Percentiles rank a stretch among this genome's conserved stretches.
These are phyloP conservation scores for Heterobasidion occidentale DNA, from an alignment of 1,284 basidiomycete species.

Conservation along the genomic window DNA sequence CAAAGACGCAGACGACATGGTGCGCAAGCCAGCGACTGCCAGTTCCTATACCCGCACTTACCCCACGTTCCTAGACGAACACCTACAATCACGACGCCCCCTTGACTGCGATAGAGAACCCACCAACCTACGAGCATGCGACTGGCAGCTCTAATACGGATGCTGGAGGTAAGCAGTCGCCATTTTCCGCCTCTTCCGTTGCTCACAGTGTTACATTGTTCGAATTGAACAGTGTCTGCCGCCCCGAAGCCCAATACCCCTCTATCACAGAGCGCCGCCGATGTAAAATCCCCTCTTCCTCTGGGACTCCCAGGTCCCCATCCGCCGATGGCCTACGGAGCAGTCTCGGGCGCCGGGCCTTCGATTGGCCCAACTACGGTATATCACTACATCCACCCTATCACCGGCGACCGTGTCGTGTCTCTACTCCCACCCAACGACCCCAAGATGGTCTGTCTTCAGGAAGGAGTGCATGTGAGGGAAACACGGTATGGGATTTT, in stretches of 20 bases:
- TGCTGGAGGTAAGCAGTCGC: not conserved
- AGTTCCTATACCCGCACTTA: not conserved
- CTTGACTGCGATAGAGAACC: constrained; percentile 1
- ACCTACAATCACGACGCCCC: no score
- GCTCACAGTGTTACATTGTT: not conserved
- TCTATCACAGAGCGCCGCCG: not conserved
- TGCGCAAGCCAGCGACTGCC: not conserved
- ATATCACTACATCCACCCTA: constrained; percentile 38
- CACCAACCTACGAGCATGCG: constrained; percentile 9
- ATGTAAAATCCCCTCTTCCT: not conserved
- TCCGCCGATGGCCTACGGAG: not conserved
- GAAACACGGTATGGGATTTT: constrained; percentile 58
- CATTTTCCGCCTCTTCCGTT: not conserved
- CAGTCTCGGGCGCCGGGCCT: constrained; percentile 10
- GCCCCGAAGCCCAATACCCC: not conserved
- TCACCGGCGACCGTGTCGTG: constrained; percentile 35
- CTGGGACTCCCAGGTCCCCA: not conserved
- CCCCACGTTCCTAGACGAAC: no score
- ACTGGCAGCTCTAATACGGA: not conserved
- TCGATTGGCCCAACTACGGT: constrained; percentile 12
- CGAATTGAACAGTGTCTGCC: not conserved
- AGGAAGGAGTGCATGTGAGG: constrained; percentile 58
- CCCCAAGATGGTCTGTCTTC: constrained; percentile 75
- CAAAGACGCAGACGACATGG: not conserved
- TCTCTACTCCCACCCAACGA: constrained; percentile 62